Evolutionary conservation across 2,329 filamentous ascomycete species (phyloP).

Genomic region (Colletotrichum gloeosporioides): DNA sequence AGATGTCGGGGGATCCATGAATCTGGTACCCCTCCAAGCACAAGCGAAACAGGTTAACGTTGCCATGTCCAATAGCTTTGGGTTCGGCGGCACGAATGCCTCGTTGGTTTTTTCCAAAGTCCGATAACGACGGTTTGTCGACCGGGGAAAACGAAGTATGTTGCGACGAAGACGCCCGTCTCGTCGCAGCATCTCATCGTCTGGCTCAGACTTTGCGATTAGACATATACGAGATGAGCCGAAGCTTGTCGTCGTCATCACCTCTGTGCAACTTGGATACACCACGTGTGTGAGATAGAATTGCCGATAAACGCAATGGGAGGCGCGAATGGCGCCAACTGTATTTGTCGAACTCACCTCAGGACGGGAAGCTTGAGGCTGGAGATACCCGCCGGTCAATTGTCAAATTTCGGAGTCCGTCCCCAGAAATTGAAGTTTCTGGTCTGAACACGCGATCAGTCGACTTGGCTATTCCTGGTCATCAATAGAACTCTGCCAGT

Average conservation of each 20-base stretch:
- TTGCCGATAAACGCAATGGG: not conserved
- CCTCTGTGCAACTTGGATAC: not conserved
- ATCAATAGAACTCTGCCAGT: not conserved
- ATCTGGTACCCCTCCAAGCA: slow-evolving; percentile 77
- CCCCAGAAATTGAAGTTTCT: not conserved
- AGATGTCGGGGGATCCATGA: slow-evolving; percentile 75
- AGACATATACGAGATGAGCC: not conserved
- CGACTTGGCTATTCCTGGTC: not conserved
- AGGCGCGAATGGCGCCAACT: not conserved
- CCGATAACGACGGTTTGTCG: not conserved
- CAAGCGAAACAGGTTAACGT: slow-evolving; percentile 76
- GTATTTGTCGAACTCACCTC: not conserved
- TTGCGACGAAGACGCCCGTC: not conserved
- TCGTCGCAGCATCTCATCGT: not conserved
- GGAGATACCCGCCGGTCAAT: not conserved
- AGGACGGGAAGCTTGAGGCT: not conserved
- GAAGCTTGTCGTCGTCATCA: not conserved
- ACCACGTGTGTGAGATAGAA: not conserved
- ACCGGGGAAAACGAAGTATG: not conserved
- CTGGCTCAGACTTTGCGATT: not conserved
- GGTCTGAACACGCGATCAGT: not conserved
- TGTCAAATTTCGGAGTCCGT: not conserved
- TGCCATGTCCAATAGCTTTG: slow-evolving; percentile 93
- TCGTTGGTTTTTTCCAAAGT: slow-evolving; percentile 74
- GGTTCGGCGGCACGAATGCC: slow-evolving; percentile 96